Evolutionary conservation across 225 moss, liverwort and hornwort species (phyloP).

Genomic region (Lunularia cruciata): DNA sequence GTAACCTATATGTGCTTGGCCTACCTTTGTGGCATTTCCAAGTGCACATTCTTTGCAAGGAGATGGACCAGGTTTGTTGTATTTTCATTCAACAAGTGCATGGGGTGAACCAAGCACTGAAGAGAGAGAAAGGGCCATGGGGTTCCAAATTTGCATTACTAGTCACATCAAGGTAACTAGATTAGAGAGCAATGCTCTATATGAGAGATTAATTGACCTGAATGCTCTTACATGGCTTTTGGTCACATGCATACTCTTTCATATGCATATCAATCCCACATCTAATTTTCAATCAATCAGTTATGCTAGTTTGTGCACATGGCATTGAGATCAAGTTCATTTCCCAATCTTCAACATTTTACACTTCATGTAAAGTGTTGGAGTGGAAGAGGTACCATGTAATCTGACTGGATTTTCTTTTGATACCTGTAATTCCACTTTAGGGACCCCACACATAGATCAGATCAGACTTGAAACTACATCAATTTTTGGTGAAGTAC

Average conservation of each 20-base stretch:
- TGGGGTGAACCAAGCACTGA: neutral
- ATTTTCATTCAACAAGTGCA: no score
- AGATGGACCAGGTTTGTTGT: neutral
- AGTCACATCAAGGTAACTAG: neutral
- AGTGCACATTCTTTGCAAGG: slow-evolving; percentile 10
- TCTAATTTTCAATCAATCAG: no score
- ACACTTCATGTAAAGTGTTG: neutral
- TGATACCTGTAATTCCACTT: neutral
- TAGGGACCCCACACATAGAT: no score
- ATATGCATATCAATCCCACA: no score
- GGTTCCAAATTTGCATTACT: neutral
- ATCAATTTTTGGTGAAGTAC: no score
- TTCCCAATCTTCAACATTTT: neutral
- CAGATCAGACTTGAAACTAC: neutral
- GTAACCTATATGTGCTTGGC: neutral
- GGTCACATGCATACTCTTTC: no score
- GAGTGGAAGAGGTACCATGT: slow-evolving; percentile 8
- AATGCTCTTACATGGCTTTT: slow-evolving; percentile 11
- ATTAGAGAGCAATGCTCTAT: neutral
- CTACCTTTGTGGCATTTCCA: slow-evolving; percentile 13
- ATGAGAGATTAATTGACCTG: slow-evolving; percentile 2
- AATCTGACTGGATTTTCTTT: no score
- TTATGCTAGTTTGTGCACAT: no score
- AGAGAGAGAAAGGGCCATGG: slow-evolving; percentile 20
- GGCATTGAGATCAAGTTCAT: slow-evolving; percentile 12